phyloP scores from a whole-genome alignment of 768 basidiomycete species.

The Lactarius evosmus region DNA sequence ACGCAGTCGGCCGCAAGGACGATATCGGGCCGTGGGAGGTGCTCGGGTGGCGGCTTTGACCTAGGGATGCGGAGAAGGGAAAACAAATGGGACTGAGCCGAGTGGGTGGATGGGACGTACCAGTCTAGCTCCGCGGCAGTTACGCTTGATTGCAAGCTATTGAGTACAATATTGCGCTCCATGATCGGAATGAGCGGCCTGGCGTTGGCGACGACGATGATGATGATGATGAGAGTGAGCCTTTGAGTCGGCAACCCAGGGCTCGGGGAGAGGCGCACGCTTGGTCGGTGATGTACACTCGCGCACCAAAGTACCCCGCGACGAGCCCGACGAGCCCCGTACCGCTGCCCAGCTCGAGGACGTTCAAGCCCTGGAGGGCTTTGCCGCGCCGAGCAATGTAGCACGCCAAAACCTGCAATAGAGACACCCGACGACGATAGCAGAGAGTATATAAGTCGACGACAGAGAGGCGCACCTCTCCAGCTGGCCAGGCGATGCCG shows the following conservation, averaged over 20 bases:
- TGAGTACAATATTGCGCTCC: conserved; percentile 66
- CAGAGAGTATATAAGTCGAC: neutral
- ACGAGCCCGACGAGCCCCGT: conserved; percentile 92
- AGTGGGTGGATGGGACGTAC: conserved; percentile 41
- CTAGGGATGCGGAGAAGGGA: conserved; percentile 37
- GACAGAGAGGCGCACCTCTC: conserved; percentile 54
- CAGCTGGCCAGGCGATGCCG: conserved; percentile 90
- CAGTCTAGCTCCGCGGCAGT: conserved; percentile 76
- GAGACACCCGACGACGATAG: conserved; percentile 2
- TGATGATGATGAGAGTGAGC: conserved; percentile 77
- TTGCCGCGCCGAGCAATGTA: conserved; percentile 63
- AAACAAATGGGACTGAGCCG: neutral
- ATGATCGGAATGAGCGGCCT: conserved; percentile 81
- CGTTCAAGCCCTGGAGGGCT: conserved; percentile 50
- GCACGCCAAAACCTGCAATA: conserved; percentile 64
- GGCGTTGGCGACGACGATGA: neutral
- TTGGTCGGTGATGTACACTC: conserved; percentile 86
- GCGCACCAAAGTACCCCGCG: conserved; percentile 61
- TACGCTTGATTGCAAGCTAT: conserved; percentile 52
- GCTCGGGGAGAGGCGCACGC: conserved; percentile 50
- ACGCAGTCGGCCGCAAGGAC: conserved; percentile 93
- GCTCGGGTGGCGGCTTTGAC: conserved; percentile 57
- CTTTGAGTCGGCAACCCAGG: conserved; percentile 38
- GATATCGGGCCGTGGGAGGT: conserved; percentile 53
- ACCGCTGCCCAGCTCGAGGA: conserved; percentile 87